A percentile compares a stretch with the other conserved stretches of the same genome.
Evolutionary conservation across 2,329 filamentous ascomycete species (phyloP).

Genomic region (Hypoxylon sp.): DNA sequence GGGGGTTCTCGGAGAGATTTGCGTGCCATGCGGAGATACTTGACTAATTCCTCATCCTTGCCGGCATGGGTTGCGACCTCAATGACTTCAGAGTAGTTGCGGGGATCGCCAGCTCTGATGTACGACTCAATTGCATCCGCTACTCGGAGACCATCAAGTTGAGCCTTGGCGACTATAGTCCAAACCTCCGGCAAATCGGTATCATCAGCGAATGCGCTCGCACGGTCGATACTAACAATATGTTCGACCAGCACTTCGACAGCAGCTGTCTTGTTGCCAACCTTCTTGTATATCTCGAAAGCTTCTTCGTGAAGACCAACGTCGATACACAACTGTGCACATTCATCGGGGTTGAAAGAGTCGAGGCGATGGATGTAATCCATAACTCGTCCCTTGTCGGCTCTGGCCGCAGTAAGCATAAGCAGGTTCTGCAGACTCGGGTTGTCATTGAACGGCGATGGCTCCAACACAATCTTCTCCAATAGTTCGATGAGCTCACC

Average conservation of each 20-base stretch:
- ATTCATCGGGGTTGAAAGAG: constrained; percentile 90
- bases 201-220: constrained; percentile 93
- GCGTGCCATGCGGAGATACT: constrained; percentile 95
- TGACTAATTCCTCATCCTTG: constrained; percentile 97
- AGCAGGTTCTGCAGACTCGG: constrained; percentile 95
- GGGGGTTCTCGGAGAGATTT: constrained; percentile 95
- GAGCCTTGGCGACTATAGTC: constrained; percentile 98
- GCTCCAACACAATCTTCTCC: constrained; percentile 99
- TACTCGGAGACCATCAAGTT: constrained; percentile 93
- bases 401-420: constrained; percentile 95
- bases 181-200: constrained; percentile 95
- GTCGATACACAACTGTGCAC: constrained; percentile 91
- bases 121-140: constrained; percentile 96
- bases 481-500: constrained; percentile 95
- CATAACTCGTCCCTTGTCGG: constrained; percentile 94
- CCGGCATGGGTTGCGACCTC: constrained; percentile 94
- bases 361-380: constrained; percentile 95
- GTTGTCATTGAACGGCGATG: constrained; percentile 98
- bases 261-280: constrained; percentile 86
- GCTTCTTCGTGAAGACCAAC: constrained; percentile 96
- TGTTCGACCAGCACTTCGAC: constrained; percentile 94
- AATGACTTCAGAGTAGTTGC: constrained; percentile 95
- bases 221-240: constrained; percentile 96
- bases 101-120: constrained; percentile 92
- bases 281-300: constrained; percentile 99